Base-by-base conservation (phyloP, 176 grass and related monocot species). In the Secale cereale region DNA sequence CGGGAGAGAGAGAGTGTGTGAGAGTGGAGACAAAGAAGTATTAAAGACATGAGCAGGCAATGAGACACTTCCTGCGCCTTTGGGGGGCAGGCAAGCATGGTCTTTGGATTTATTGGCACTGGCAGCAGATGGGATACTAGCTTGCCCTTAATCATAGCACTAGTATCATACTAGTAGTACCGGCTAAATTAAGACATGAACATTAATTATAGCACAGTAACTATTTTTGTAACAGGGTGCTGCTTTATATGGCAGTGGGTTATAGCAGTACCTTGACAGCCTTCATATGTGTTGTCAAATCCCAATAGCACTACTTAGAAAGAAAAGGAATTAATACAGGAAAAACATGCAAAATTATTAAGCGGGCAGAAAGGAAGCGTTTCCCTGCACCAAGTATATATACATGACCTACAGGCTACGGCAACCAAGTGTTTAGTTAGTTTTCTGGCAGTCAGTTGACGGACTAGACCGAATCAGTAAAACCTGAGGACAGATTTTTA, bases 21-120 rank as follows among this genome's bases (percentile, higher is more conserved):
- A 40, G 70, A 16, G 33, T 71, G 26, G 25, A 76, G 86, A 87
- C 83, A 94, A 86, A 75, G 7, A 60, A 81, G 29, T 86, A 93
- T 81, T 89, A 60, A 89, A 91, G 82, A 85, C 61, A 85, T 81
- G 56, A 61, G 56, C 79, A 88, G 77, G 88, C 88, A 74, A 79
- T 77, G 73, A 82, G 86, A 88, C 83, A 79, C 64, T 45, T 86
- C 57, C 73, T 81, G 82, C 54, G 3, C 67, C 65, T 52, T 70
- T 45, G 22, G 74, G 88, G 10, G 43, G 56, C 74, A 74, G 43
- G 43, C 74, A 86, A 86, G 84, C 80, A 86, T 86, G 79, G 33
- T 37, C 83, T 89, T 78, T 86, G 88, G 79, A 79, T 79, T 59
- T 86, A 73, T 22, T 12, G 31, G 23, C 20, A 59, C 48, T 52